Evolutionary conservation across 2,329 filamentous ascomycete genomes (phyloP).

Genomic region (Aspergillus flavus): DNA sequence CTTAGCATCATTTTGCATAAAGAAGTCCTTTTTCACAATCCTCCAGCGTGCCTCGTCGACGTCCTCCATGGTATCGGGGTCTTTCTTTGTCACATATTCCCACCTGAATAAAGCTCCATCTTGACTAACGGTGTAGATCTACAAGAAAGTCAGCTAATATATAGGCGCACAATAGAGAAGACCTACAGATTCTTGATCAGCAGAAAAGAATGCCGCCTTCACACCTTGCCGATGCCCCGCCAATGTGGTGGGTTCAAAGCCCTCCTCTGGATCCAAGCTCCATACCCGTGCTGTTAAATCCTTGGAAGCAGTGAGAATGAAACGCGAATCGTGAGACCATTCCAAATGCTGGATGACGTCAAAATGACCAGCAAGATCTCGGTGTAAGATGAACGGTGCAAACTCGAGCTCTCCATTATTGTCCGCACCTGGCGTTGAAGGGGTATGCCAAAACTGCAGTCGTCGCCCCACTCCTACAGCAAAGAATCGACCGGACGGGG

Average conservation of each 20-base stretch:
- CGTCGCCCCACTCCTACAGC: conserved; percentile 84
- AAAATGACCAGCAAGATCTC: conserved; percentile 84
- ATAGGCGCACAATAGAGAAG: background rate
- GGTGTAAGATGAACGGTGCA: conserved; percentile 88
- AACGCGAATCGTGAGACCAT: conserved; percentile 95
- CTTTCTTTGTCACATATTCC: conserved; percentile 72
- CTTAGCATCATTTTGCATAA: conserved; percentile 85
- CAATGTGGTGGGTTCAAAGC: conserved; percentile 85
- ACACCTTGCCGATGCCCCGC: conserved; percentile 90
- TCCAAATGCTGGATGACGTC: conserved; percentile 83
- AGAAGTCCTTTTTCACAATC: conserved; percentile 88
- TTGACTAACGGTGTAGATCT: conserved; percentile 92
- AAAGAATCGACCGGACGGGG: conserved; percentile 88
- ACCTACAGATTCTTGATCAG: conserved; percentile 77
- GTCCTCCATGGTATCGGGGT: conserved; percentile 62
- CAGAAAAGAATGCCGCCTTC: conserved; percentile 94
- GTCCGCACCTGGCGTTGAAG: conserved; percentile 80
- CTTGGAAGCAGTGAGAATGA: conserved; percentile 89
- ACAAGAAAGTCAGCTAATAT: conserved; percentile 18
- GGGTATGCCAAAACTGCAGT: conserved; percentile 95
- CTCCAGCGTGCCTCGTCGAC: conserved; percentile 80
- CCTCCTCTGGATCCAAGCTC: conserved; percentile 85
- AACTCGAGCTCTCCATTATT: conserved; percentile 85
- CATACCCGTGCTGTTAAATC: conserved; percentile 93
- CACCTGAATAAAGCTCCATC: conserved; percentile 96